Base-by-base conservation (phyloP, 192 early-diverging fungal species). In the Entrophospora sp. region DNA sequence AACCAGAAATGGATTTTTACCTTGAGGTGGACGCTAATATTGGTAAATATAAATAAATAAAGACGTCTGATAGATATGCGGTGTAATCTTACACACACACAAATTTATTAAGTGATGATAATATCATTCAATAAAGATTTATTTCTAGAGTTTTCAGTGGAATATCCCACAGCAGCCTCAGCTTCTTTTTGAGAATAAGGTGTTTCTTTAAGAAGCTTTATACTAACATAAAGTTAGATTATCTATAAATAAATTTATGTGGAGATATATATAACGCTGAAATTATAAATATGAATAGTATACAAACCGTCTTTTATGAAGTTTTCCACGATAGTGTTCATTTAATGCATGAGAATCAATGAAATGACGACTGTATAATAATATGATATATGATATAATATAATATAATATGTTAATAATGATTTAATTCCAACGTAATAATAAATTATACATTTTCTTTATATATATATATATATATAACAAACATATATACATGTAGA, bases 141-240 rank as follows among this genome's bases (percentile, higher is more conserved):
- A 18, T 12, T 30, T 12, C 61, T 31, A 32, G 44, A 31, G 22
- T 63, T 5, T 36, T 63, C 61, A 32, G 61, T 63, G n/a, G 61
- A 36, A 46, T 46, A 63, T 32, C 86, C 83, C n/a, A 79, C 78
- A 8, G 83, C 83, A 5, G 83, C 85, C 66, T 83, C 83, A 20
- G 90, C 91, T 74, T 98, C 96, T 64, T 83, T 84, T 71, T 96
- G 96, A 48, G 94, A 91, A 75, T 94, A 98, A 25, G 93, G 86
- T 28, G 70, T 83, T 34, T 87, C 89, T 72, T 91, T 85, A 25
- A 96, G 79, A 48, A 87, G 73, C 79, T 95, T 95, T n/a, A 90
- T 67, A 64, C 87, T 82, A 58, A 27, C 7, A 40, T 31, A 16
- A 13, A 16, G 3, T 30, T 3, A 59, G 58, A 48, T 9, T 51